Base-by-base conservation (phyloP, 2,329 filamentous ascomycete species). In the Exophiala phaeomuriformis region DNA sequence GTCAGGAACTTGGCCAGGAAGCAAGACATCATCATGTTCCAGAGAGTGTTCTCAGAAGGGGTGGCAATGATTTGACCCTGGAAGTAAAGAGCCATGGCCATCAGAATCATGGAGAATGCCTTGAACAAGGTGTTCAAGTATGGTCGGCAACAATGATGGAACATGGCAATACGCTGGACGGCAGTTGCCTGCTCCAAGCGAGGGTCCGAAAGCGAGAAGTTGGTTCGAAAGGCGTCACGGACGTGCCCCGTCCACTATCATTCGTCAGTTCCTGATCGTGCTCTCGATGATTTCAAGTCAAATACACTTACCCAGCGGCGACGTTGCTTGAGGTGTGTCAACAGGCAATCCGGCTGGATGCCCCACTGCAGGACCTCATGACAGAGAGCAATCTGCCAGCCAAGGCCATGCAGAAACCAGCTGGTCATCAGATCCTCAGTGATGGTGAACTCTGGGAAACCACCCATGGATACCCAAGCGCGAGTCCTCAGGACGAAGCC, bases 201-300 rank as follows among this genome's bases (percentile, higher is more conserved):
- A 3, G 37, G 5, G 30, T 53, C 47, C 19, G 7, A 33, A 39
- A 57, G 32, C 10, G 56, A 52, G 39, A 59, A 54, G 33, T 52
- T 50, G 36, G 53, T 45, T 4, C 32, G 37, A 29, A 54, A 37
- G 12, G 49, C 43, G 40, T 58, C 52, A 43, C 30, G 50, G 30
- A 61, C 54, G 41, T 58, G 54, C 5, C 59, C 59, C 33, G 52
- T 56, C 53, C 54, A 60, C 58, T 60, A 45, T 27, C 27, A 46
- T 33, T 19, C 37, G 50, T 59, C 43, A 59, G 51, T 52, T 37
- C 47, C 30, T 41, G 19, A 36, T 7, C 28, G 31, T 8, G n/a
- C 12, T 39, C 33, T n/a, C 39, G 28, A 10, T 10, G 33, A 35
- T 6, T 6, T n/a, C 1, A 64, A 81, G 76, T 5, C 81, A 71